Evolutionary conservation across 129 eudicot species (phyloP).

Genomic region (Arctium lappa): DNA sequence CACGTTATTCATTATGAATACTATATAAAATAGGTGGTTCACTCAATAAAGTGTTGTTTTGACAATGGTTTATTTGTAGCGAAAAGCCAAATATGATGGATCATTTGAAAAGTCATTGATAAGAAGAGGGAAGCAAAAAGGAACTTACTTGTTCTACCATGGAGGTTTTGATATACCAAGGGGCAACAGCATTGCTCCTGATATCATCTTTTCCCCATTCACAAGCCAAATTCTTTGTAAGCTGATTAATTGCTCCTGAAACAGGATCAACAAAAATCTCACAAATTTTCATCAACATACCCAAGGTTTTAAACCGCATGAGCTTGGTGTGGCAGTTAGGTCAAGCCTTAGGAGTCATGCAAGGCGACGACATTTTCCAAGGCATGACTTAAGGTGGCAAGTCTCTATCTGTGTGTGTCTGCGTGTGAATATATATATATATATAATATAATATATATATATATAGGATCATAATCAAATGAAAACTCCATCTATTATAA

Average conservation of each 20-base stretch:
- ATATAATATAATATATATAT: too few relatives aligned
- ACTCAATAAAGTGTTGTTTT: too few relatives aligned
- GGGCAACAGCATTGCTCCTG: slow-evolving; percentile 75
- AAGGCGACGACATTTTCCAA: too few relatives aligned
- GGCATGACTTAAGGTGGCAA: too few relatives aligned
- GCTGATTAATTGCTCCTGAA: slow-evolving; percentile 68
- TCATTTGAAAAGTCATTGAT: neutral
- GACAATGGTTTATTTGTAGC: neutral
- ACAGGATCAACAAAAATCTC: neutral
- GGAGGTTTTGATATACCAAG: slow-evolving; percentile 75
- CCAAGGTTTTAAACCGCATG: neutral
- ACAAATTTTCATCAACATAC: neutral
- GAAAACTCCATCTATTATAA: too few relatives aligned
- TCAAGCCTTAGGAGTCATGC: too few relatives aligned
- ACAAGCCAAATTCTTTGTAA: slow-evolving; percentile 71
- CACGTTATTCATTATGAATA: too few relatives aligned
- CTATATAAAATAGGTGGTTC: too few relatives aligned
- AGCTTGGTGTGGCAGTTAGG: too few relatives aligned
- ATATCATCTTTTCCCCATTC: slow-evolving; percentile 86
- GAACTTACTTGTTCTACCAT: slow-evolving; percentile 62
- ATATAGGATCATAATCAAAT: too few relatives aligned
- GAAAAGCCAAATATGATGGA: neutral
- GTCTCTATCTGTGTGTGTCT: too few relatives aligned
- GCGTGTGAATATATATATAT: too few relatives aligned
- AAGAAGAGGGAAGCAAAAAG: neutral